phyloP scores from a whole-genome alignment of 2,329 filamentous ascomycete genomes.

The Cryphonectria radicalis region DNA sequence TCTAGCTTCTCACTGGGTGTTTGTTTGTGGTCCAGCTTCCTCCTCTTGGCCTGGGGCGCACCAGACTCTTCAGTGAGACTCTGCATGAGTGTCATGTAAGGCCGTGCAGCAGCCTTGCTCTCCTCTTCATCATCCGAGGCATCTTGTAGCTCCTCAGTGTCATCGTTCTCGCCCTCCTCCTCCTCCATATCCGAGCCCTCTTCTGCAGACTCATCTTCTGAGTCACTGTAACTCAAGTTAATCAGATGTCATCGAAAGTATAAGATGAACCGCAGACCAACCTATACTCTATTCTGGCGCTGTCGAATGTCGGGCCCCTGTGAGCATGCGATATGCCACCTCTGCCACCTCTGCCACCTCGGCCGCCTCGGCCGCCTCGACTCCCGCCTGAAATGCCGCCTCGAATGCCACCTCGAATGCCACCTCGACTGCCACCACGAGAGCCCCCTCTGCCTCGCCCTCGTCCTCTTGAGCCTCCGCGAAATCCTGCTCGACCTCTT shows the following conservation, averaged over 20 bases:
- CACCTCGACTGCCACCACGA: conserved; percentile 29
- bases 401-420: conserved; percentile 38
- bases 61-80: conserved; percentile 53
- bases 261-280: conserved; percentile 25
- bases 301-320: conserved; percentile 49
- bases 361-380: conserved; percentile 35
- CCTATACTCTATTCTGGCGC: conserved; percentile 43
- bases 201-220: conserved; percentile 44
- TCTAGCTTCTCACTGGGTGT: conserved; percentile 31
- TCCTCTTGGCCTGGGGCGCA: conserved; percentile 56
- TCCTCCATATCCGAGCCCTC: conserved; percentile 52
- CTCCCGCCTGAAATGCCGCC: conserved; percentile 36
- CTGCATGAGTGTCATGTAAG: conserved; percentile 63
- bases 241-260: conserved; percentile 28
- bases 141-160: conserved; percentile 47
- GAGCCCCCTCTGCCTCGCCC: conserved; percentile 29
- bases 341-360: conserved; percentile 35
- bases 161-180: conserved; percentile 39
- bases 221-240: conserved; percentile 31
- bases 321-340: conserved; percentile 30
- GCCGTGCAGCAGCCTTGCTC: conserved; percentile 44
- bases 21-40: conserved; percentile 55
- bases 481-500: conserved; percentile 33
- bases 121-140: conserved; percentile 48
- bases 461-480: conserved; percentile 39